These are phyloP conservation scores for Saturnispora hagleri DNA, from an alignment of 805 yeast species.

Conservation along the genomic window DNA sequence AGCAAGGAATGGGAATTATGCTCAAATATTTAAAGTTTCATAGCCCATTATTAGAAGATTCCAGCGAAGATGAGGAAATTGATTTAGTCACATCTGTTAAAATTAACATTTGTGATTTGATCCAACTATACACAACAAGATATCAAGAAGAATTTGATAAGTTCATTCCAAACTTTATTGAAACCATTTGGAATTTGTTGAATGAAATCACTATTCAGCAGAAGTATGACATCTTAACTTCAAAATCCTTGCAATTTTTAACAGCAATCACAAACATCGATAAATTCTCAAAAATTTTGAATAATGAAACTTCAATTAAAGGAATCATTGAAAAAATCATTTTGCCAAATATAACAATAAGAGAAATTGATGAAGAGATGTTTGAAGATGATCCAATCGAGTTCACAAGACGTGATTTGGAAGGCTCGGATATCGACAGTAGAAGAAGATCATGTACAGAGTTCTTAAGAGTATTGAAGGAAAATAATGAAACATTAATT, in stretches of 20 bases:
- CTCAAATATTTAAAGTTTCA: conserved; percentile 69
- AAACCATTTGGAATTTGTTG: conserved; percentile 72
- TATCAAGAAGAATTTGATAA: conserved; percentile 89
- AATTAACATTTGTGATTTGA: conserved; percentile 74
- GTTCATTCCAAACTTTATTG: conserved; percentile 66
- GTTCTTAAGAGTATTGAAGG: conserved; percentile 78
- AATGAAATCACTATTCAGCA: conserved; percentile 56
- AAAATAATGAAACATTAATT: conserved; percentile 61
- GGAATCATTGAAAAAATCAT: conserved; percentile 77
- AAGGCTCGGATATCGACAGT: conserved; percentile 90
- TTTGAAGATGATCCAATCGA: conserved; percentile 97
- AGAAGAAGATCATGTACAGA: conserved; percentile 91
- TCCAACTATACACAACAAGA: conserved; percentile 79
- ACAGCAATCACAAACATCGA: conserved; percentile 72
- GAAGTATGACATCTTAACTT: conserved; percentile 77
- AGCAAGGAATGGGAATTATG: conserved; percentile 65
- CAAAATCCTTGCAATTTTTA: conserved; percentile 70
- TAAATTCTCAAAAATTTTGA: conserved; percentile 56
- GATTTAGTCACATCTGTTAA: conserved; percentile 65
- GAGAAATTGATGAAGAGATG: conserved; percentile 83
- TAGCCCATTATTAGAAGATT: conserved; percentile 45
- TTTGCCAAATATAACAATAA: conserved; percentile 76
- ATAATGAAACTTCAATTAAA: conserved; percentile 49
- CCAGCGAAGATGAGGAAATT: conserved; percentile 56
- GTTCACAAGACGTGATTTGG: conserved; percentile 84